Base-by-base conservation (phyloP, 129 eudicot species). In the Solidago caesia region DNA sequence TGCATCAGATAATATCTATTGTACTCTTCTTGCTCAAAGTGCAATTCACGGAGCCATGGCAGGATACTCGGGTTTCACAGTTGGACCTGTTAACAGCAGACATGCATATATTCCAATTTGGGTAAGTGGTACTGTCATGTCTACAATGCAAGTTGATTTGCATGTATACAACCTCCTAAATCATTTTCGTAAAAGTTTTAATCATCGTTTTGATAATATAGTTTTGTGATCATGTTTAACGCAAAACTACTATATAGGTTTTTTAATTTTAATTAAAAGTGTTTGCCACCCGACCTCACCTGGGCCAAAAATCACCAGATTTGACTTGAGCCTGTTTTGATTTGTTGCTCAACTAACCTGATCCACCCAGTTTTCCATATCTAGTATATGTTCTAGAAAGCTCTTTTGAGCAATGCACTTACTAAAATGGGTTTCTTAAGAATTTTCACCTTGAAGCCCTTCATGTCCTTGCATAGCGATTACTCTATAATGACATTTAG, bases 11-110 rank as follows among this genome's bases (percentile, higher is more conserved):
- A 91, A 91, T 80, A 88, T 91, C 26, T 91, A 91, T 80, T 91
- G 97, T 74, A 91, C 97, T 29, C 97, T 91, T 85, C 92, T 91
- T 77, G 97, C 97, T 68, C 97, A 91, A 43, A 88, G 89, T 81
- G 97, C 96, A 61, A 75, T 91, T 69, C 97, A 91, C 65, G 97
- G 97, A 80, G 95, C 97, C 75, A 91, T 91, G 97, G 97, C 97
- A 42, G 97, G 97, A 64, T 91, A 71, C 65, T 84, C 97, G 3
- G 97, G 97, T 81, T 91, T 91, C 80, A 88, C 96, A 6, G 92
- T 91, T 71, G 97, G 97, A 68, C 97, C 92, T 7, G 96, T 91
- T 43, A 91, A 91, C 77, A 85, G 90, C 85, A 88, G 96, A 76
- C 97, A 91, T 53, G 97, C 97, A 55, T 91, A 88, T 86, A 91